Conservation (phyloP, 768 basidiomycete species). For the Gyrodon lividus region DNA sequence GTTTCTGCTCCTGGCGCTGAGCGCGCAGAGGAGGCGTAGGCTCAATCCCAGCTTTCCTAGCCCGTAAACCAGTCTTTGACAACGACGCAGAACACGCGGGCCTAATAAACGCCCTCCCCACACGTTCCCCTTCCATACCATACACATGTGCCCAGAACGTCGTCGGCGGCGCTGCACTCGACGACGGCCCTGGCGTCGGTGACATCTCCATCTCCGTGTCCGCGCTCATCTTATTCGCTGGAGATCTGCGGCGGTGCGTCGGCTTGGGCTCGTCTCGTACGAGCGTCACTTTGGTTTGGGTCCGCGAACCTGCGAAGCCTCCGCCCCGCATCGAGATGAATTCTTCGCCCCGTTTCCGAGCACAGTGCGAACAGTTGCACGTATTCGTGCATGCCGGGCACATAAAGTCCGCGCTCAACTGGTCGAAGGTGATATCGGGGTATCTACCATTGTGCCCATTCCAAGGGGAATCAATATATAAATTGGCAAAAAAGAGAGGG, state of each 20-base stretch:
- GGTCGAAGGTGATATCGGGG: slow-evolving; percentile 37
- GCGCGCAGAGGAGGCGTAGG: neutral
- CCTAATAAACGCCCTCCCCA: slow-evolving; percentile 28
- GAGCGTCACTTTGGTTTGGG: slow-evolving; percentile 24
- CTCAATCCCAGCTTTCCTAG: too few relatives aligned
- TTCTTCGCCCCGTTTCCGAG: slow-evolving; percentile 43
- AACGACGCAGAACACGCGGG: slow-evolving; percentile 5
- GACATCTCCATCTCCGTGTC: slow-evolving; percentile 4
- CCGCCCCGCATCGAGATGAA: slow-evolving; percentile 37
- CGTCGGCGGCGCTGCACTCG: neutral
- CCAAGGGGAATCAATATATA: neutral
- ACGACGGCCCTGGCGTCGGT: slow-evolving; percentile 2
- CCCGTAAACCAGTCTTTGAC: neutral
- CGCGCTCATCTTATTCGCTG: neutral
- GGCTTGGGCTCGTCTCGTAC: slow-evolving; percentile 18
- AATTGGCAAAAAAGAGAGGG: too few relatives aligned
- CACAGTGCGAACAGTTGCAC: slow-evolving; percentile 52
- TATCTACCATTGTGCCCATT: slow-evolving; percentile 29
- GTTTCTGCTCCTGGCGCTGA: slow-evolving; percentile 1
- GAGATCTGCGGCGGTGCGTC: neutral
- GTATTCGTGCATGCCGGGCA: slow-evolving; percentile 47
- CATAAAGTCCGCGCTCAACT: slow-evolving; percentile 27
- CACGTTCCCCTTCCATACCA: slow-evolving; percentile 26
- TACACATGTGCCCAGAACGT: slow-evolving; percentile 38
- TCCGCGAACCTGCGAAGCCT: slow-evolving; percentile 20